Evolutionary conservation across 805 yeast genomes (phyloP), one percentile per base, ranked within the genome.

Genomic region (Limtongia smithiae): DNA sequence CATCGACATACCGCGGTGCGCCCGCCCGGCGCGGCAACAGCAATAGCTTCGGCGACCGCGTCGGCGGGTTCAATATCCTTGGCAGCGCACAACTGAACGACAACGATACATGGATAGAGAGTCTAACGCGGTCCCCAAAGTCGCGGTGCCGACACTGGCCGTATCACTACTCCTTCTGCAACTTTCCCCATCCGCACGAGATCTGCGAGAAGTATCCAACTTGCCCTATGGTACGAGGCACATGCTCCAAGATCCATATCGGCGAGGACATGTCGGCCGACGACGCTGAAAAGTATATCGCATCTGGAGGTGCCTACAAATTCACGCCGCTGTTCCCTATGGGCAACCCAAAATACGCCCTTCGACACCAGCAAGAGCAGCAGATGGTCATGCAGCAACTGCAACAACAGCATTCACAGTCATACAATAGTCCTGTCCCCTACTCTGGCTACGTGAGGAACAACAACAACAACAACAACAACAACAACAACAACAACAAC

Each of bases 231-330:
- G 77, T 82, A 3, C 82, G 84, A 31, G 95, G 94, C 9, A 85
- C 93, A 0, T 88, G 96, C 69, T 81, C 79, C 57, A 86, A 71
- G 61, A 70, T 89, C 58, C 96, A 88, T 65, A 90, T 94, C 9
- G 85, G 85, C 52, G 88, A 88, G 69, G 96, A 88, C 66, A 59
- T 57, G 60, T 41, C 82, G 45, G 88, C 81, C 60, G 79, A 75
- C 59, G 77, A 80, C 6, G 82, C 77, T 62, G 72, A 73, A 54
- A 80, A 75, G 58, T 76, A 65, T 46, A 65, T 71, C 55, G 76
- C 75, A 55, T 72, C 74, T 57, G 73, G 68, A 2, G 51, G 51
- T 12, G 30, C n/a, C 14, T 51, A 47, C 27, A 40, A 48, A 18
- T 43, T 47, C 32, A 43, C 46, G 3, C 48, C 48, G 33, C 31